These are phyloP conservation scores for Calonectria multiphialidica DNA, from an alignment of 2,329 filamentous ascomycete genomes.

Conservation along the genomic window DNA sequence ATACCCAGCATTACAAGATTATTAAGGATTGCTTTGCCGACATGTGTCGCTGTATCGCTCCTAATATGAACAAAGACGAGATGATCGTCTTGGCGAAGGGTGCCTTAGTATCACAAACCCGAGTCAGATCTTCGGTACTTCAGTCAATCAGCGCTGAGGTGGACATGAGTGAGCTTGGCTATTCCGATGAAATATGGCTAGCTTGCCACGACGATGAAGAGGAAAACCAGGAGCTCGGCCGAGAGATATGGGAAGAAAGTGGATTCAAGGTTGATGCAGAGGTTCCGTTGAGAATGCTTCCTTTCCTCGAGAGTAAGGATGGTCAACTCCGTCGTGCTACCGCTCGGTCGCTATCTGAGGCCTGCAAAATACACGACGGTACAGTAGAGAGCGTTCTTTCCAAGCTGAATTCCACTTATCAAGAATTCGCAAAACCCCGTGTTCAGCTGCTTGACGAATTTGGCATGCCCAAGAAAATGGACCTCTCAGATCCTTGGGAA, in stretches of 20 bases:
- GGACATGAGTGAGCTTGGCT: slow-evolving; percentile 87
- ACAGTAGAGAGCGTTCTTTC: slow-evolving; percentile 73
- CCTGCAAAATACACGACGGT: slow-evolving; percentile 70
- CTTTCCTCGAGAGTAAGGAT: slow-evolving; percentile 85
- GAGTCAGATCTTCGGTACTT: slow-evolving; percentile 86
- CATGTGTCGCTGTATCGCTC: slow-evolving; percentile 84
- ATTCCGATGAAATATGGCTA: slow-evolving; percentile 93
- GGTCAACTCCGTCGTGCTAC: slow-evolving; percentile 86
- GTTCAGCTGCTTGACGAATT: slow-evolving; percentile 90
- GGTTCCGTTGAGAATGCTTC: slow-evolving; percentile 76
- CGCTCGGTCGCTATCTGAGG: slow-evolving; percentile 83
- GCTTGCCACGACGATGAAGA: slow-evolving; percentile 91
- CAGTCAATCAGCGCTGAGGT: slow-evolving; percentile 93
- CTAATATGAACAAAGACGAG: slow-evolving; percentile 81
- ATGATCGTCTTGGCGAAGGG: slow-evolving; percentile 82
- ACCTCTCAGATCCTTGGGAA: slow-evolving; percentile 92
- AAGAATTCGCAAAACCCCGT: slow-evolving; percentile 83
- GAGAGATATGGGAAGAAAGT: slow-evolving; percentile 96
- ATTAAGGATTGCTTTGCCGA: slow-evolving; percentile 94
- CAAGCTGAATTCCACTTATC: slow-evolving; percentile 78
- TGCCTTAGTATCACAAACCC: slow-evolving; percentile 80
- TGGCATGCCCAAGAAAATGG: slow-evolving; percentile 92
- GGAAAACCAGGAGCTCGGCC: slow-evolving; percentile 86
- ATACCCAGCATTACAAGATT: slow-evolving; percentile 93
- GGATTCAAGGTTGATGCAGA: slow-evolving; percentile 77